phyloP scores from a whole-genome alignment of 106 monocot genomes.

The Acorus calamus region DNA sequence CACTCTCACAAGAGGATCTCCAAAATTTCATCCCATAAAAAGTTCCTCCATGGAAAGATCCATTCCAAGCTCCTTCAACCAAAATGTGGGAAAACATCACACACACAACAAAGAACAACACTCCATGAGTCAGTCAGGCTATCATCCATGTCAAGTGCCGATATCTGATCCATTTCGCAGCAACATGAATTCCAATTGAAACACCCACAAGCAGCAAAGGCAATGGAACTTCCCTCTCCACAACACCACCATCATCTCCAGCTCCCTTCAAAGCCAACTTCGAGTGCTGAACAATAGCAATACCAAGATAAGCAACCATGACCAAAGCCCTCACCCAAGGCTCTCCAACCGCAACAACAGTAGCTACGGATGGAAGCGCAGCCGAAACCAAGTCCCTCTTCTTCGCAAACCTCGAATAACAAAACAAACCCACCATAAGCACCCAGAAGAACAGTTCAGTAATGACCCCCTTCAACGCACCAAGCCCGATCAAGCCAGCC shows the following conservation, averaged over 20 bases:
- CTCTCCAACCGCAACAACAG: slow-evolving; percentile 50
- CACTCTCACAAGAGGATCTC: no score
- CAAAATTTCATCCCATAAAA: no score
- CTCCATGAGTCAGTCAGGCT: neutral
- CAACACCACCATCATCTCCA: neutral
- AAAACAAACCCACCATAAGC: slow-evolving; percentile 25
- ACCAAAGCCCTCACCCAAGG: slow-evolving; percentile 57
- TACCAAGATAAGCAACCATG: slow-evolving; percentile 37
- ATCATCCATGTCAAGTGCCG: slow-evolving; percentile 87
- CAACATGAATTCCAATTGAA: slow-evolving; percentile 55
- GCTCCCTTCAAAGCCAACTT: slow-evolving; percentile 12
- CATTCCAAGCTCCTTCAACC: no score
- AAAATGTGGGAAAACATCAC: no score
- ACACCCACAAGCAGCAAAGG: slow-evolving; percentile 46
- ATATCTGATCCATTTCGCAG: slow-evolving; percentile 55
- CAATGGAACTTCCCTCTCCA: slow-evolving; percentile 22
- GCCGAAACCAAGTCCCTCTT: slow-evolving; percentile 43
- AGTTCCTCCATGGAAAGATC: no score
- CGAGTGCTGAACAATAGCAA: slow-evolving; percentile 56
- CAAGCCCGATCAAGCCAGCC: slow-evolving; percentile 48
- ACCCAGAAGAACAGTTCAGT: slow-evolving; percentile 43
- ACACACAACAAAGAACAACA: no score
- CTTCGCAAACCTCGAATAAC: slow-evolving; percentile 40
- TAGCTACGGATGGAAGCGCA: slow-evolving; percentile 45
- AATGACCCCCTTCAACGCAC: slow-evolving; percentile 32